Percentiles rank a stretch among this genome's conserved stretches.
These are phyloP conservation scores for Solanum hybrid DNA, from an alignment of 305 asterid genomes.

Conservation along the genomic window DNA sequence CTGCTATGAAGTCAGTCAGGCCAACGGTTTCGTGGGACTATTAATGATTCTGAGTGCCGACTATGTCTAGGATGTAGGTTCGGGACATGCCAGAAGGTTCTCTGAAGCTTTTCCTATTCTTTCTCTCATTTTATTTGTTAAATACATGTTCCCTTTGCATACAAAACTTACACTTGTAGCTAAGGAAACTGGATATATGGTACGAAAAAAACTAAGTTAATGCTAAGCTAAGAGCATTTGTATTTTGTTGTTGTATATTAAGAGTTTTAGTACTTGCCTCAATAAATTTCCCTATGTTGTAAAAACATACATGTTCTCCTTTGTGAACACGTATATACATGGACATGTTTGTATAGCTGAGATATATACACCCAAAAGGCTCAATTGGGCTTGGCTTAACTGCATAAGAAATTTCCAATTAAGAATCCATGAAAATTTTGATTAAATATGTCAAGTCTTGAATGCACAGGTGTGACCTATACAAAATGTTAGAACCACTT, in stretches of 20 bases:
- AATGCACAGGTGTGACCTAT: not conserved
- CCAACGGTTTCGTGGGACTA: not conserved
- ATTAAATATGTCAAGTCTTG: not conserved
- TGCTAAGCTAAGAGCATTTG: not conserved
- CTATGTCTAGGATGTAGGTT: not conserved
- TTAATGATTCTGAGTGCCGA: not conserved
- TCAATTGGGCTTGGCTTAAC: not conserved
- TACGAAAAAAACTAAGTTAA: not conserved
- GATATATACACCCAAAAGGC: not conserved
- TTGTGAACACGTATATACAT: not conserved
- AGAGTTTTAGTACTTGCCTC: not conserved
- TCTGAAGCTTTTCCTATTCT: not conserved
- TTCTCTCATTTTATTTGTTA: not conserved
- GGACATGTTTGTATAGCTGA: not conserved
- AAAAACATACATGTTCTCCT: not conserved
- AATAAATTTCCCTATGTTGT: not conserved
- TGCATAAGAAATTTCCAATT: not conserved
- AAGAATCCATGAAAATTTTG: not conserved
- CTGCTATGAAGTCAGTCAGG: not conserved
- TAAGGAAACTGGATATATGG: not conserved
- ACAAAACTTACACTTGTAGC: not conserved
- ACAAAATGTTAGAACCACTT: not conserved
- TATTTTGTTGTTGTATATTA: not conserved
- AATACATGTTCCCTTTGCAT: not conserved
- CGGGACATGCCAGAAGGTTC: not conserved